Percentiles rank a stretch among this genome's conserved stretches.
These are phyloP conservation scores for Sclerotinia sclerotiorum DNA, from an alignment of 2,329 filamentous ascomycete genomes.

Conservation along the genomic window DNA sequence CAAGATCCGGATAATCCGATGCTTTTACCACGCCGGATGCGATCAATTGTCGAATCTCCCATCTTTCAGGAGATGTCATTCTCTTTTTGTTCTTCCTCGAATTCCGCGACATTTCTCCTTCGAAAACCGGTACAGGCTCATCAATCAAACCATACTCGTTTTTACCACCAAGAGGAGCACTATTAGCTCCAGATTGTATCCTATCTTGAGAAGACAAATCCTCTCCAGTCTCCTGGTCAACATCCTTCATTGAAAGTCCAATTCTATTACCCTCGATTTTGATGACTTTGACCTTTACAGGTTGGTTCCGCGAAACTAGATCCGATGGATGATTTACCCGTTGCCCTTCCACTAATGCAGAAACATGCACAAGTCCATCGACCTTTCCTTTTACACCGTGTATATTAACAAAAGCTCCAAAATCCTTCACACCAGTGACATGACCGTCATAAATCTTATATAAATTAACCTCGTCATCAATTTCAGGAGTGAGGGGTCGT, in stretches of 20 bases:
- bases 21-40: conserved; percentile 91
- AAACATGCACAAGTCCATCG: conserved; percentile 91
- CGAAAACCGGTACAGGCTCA: conserved; percentile 60
- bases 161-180: conserved; percentile 68
- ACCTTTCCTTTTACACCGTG: conserved; percentile 82
- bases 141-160: conserved; percentile 56
- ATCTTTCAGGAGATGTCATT: conserved; percentile 93
- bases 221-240: conserved; percentile 83
- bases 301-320: conserved; percentile 74
- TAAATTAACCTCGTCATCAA: conserved; percentile 78
- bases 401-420: conserved; percentile 94
- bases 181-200: conserved; percentile 87
- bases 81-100: conserved; percentile 74
- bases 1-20: conserved; percentile 89
- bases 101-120: conserved; percentile 54
- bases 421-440: conserved; percentile 91
- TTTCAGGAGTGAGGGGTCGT: conserved; percentile 65
- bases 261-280: conserved; percentile 81
- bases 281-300: conserved; percentile 88
- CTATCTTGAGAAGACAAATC: conserved; percentile 77
- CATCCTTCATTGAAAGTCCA: conserved; percentile 94
- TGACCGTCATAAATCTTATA: conserved; percentile 88
- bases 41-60: conserved; percentile 96
- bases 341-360: conserved; percentile 78
- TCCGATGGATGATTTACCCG: conserved; percentile 92